These are phyloP conservation scores for Ambrosiella beaveri DNA, from an alignment of 2,329 filamentous ascomycete genomes.

Conservation along the genomic window DNA sequence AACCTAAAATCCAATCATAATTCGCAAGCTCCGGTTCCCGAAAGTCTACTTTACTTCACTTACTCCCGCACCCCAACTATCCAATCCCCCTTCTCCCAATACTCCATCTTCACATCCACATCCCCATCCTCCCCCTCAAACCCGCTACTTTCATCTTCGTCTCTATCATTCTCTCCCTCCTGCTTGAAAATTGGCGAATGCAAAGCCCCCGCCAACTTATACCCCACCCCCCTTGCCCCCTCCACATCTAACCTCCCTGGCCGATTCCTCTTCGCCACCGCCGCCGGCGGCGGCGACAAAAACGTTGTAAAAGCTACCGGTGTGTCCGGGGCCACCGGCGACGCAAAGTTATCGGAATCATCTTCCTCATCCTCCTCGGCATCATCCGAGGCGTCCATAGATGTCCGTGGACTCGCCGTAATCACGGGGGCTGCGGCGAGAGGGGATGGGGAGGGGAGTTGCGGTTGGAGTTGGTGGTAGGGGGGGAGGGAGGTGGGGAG, in stretches of 20 bases:
- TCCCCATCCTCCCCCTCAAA: not conserved
- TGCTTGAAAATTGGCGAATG: constrained; percentile 8
- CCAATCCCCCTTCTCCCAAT: not conserved
- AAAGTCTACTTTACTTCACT: not conserved
- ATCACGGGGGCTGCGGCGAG: constrained; percentile 4
- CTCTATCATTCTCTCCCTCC: not conserved
- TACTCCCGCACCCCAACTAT: not conserved
- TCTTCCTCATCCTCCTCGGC: constrained; percentile 31
- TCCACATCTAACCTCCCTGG: constrained; percentile 14
- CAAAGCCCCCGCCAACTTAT: constrained; percentile 2
- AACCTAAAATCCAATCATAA: too few relatives aligned
- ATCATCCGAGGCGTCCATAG: not conserved
- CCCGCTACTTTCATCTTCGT: not conserved
- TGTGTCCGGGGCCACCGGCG: constrained; percentile 29
- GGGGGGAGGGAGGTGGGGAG: not conserved
- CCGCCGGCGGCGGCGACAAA: constrained; percentile 35
- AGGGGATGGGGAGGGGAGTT: not conserved
- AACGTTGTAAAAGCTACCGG: constrained; percentile 25
- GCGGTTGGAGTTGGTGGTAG: too few relatives aligned
- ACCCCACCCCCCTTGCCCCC: constrained; percentile 3
- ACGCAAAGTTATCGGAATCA: constrained; percentile 43
- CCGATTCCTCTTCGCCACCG: constrained; percentile 20
- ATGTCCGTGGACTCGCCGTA: not conserved
- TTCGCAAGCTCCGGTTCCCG: not conserved
- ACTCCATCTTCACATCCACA: not conserved